phyloP scores from a whole-genome alignment of 306 rosid species.

The Pyrus betulifolia region DNA sequence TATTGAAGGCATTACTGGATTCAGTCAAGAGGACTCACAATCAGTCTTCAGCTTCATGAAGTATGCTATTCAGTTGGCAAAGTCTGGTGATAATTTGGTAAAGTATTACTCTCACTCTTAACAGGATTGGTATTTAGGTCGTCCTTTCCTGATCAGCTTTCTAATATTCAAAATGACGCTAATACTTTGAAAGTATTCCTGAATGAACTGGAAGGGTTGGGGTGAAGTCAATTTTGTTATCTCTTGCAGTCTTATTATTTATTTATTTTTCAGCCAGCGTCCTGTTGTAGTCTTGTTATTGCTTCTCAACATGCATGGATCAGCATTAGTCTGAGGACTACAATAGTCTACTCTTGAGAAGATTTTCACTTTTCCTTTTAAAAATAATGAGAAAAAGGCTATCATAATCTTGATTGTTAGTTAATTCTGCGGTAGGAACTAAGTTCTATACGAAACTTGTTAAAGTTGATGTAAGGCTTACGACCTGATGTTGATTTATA shows the following conservation, averaged over 20 bases:
- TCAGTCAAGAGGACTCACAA: conserved; percentile 49
- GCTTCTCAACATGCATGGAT: neutral
- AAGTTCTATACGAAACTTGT: neutral
- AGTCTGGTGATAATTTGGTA: conserved; percentile 49
- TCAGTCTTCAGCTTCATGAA: conserved; percentile 58
- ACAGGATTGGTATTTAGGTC: neutral
- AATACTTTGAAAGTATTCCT: neutral
- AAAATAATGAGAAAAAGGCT: neutral
- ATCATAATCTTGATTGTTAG: neutral
- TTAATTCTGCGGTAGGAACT: neutral
- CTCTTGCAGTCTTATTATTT: neutral
- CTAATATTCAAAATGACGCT: neutral
- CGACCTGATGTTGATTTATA: neutral
- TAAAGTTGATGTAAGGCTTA: neutral
- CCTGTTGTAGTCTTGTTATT: neutral
- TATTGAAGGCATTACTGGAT: conserved; percentile 85
- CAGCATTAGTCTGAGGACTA: neutral
- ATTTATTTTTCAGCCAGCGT: neutral
- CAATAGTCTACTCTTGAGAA: neutral
- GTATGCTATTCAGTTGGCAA: conserved; percentile 61
- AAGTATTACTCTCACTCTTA: neutral
- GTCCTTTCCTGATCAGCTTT: neutral
- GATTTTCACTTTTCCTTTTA: neutral
- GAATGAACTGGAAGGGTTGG: neutral
- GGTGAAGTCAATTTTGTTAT: neutral